A percentile compares a stretch with the other conserved stretches of the same genome.
These are phyloP conservation scores for Sarcodon sp. DNA, from an alignment of 768 basidiomycete genomes.

Conservation along the genomic window DNA sequence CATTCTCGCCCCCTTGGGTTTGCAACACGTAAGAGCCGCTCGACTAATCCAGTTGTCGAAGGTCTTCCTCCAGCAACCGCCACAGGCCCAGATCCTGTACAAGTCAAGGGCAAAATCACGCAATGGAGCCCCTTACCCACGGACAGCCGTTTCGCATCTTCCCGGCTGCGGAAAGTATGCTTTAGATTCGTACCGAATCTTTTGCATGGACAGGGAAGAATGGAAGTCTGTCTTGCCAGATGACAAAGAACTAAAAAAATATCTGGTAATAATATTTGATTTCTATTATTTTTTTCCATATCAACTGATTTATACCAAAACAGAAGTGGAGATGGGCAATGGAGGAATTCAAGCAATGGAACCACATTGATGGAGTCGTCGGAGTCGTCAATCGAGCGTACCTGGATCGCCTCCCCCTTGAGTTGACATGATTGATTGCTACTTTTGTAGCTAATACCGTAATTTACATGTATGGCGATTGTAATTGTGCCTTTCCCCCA, in stretches of 20 bases:
- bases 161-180: conserved; percentile 63
- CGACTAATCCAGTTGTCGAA: conserved; percentile 23
- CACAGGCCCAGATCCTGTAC: conserved; percentile 18
- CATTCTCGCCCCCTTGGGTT: not conserved
- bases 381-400: conserved; percentile 18
- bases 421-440: not conserved
- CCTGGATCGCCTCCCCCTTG: not conserved
- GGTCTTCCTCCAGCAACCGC: conserved; percentile 34
- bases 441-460: no score
- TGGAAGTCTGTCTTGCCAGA: conserved; percentile 52
- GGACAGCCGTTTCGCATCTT: conserved; percentile 40
- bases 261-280: conserved; percentile 29
- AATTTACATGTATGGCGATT: no score
- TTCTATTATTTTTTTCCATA: not conserved
- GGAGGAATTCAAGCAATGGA: conserved; percentile 37
- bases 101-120: conserved; percentile 18
- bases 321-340: conserved; percentile 70
- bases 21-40: not conserved
- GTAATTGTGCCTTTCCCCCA: no score
- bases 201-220: conserved; percentile 32
- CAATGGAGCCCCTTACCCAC: conserved; percentile 21
- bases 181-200: conserved; percentile 66
- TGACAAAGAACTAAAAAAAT: conserved; percentile 61
- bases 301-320: not conserved
- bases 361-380: conserved; percentile 27